Percentiles rank a stretch among this genome's conserved stretches.
Evolutionary conservation across 768 basidiomycete species (phyloP).

Genomic region (Chalciporus sphaerocephalus): DNA sequence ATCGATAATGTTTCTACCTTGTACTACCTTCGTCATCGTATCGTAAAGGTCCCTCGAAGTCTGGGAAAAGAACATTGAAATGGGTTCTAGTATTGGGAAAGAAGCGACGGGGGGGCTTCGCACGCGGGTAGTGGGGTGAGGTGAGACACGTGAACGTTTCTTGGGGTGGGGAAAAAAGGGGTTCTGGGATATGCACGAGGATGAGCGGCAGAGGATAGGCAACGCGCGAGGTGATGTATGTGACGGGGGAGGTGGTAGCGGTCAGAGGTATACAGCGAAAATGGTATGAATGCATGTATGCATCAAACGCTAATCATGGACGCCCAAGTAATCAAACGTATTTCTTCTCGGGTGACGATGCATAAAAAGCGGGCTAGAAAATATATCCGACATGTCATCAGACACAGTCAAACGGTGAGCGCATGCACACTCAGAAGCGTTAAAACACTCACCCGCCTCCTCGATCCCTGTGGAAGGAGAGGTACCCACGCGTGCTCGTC

Average conservation of each 20-base stretch:
- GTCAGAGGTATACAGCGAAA: too few relatives aligned
- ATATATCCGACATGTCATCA: background rate
- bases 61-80: background rate
- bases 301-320: too few relatives aligned
- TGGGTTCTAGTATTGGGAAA: background rate
- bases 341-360: slow-evolving; percentile 1
- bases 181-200: too few relatives aligned
- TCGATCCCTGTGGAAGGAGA: background rate
- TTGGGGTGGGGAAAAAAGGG: background rate
- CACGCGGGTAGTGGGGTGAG: background rate
- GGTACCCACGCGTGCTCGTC: slow-evolving; percentile 33
- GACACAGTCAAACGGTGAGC: too few relatives aligned
- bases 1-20: background rate
- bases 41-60: too few relatives aligned
- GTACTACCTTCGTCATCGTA: too few relatives aligned
- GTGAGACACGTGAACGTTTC: background rate
- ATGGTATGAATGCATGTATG: background rate
- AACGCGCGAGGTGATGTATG: too few relatives aligned
- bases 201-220: too few relatives aligned
- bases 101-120: background rate
- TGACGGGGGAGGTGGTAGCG: too few relatives aligned
- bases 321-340: background rate
- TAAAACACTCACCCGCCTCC: background rate
- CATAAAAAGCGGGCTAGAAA: slow-evolving; percentile 3
- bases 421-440: too few relatives aligned